Conservation (phyloP, 176 grass and related monocot genomes). For the Hyparrhenia diplandra region DNA sequence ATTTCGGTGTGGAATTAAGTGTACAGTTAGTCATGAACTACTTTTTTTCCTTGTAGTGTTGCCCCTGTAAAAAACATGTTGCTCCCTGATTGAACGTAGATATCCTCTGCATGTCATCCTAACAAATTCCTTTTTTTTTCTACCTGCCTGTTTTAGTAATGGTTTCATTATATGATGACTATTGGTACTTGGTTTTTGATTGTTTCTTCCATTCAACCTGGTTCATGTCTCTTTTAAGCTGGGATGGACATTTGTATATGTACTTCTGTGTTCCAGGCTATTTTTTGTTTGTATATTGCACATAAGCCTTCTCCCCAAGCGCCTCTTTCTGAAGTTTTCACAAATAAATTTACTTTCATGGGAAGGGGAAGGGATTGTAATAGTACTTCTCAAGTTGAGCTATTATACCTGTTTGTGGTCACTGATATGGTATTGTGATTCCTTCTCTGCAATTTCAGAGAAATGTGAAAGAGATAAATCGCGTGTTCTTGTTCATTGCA, state of each 20-base stretch:
- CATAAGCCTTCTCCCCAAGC: background rate
- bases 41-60: background rate
- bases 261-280: background rate
- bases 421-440: constrained; percentile 7
- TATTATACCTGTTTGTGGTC: background rate
- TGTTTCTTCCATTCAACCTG: background rate
- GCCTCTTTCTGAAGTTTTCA: constrained; percentile 8
- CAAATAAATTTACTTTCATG: background rate
- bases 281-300: background rate
- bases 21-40: background rate
- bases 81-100: background rate
- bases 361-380: background rate
- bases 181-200: background rate
- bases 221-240: constrained; percentile 12
- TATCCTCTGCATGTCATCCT: background rate
- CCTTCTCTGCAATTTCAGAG: constrained; percentile 50
- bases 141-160: background rate
- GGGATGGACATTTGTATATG: background rate
- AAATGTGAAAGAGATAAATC: constrained; percentile 59
- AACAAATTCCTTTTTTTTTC: background rate
- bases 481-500: constrained; percentile 78
- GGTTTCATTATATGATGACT: background rate
- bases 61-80: constrained; percentile 1
- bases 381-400: background rate
- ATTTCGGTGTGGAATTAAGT: constrained; percentile 21